Evolutionary conservation across 495 filamentous ascomycete species (phyloP).

Genomic region (Neurospora africana): DNA sequence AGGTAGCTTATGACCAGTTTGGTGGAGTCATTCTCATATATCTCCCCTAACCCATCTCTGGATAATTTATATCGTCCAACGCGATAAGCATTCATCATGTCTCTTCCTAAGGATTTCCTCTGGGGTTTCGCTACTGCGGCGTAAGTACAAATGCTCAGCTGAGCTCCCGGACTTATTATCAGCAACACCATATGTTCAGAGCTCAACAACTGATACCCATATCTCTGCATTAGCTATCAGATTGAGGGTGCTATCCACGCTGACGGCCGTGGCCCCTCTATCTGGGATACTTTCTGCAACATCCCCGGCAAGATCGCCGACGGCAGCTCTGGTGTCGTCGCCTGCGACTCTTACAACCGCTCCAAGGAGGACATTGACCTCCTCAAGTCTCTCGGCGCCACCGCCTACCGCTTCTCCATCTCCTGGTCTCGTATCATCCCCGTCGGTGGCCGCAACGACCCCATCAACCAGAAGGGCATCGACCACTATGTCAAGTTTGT

Average conservation of each 20-base stretch:
- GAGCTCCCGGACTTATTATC: not conserved
- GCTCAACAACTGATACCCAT: not conserved
- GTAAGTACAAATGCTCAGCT: conserved; percentile 30
- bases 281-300: conserved; percentile 69
- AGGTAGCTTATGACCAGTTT: not conserved
- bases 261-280: conserved; percentile 62
- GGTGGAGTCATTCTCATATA: not conserved
- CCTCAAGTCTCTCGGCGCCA: conserved; percentile 53
- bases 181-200: not conserved
- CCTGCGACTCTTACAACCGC: conserved; percentile 68
- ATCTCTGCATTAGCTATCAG: conserved; percentile 47
- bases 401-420: conserved; percentile 64
- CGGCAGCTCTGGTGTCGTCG: conserved; percentile 54
- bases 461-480: conserved; percentile 48
- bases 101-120: conserved; percentile 61
- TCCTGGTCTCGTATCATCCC: conserved; percentile 69
- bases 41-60: not conserved
- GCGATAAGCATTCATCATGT: conserved; percentile 24
- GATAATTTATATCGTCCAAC: not conserved
- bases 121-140: conserved; percentile 78
- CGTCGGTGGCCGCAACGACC: conserved; percentile 49
- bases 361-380: conserved; percentile 64
- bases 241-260: conserved; percentile 59
- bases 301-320: conserved; percentile 67
- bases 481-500: conserved; percentile 52